Base-by-base conservation (phyloP, 225 moss, liverwort and hornwort species). In the Physcomitrellopsis africana region DNA sequence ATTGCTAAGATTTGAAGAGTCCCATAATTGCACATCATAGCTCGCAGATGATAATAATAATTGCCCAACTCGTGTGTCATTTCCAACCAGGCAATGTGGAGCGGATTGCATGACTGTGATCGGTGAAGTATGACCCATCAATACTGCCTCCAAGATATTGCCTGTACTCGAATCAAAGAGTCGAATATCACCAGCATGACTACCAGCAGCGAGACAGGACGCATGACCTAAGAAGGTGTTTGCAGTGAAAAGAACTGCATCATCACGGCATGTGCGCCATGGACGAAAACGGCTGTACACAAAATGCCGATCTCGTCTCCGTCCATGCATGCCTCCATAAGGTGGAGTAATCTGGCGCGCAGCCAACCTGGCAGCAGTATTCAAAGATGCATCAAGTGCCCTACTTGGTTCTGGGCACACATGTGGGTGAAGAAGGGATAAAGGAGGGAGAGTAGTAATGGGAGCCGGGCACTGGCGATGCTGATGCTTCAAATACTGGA, bases 381-480 rank as follows among this genome's bases (percentile, higher is more conserved):
- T 99, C 80, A 99, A 83, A 63, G 99, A 79, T 48, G 99, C 99
- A 80, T 99, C 99, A 76, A 95, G 83, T 27, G 92, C 92, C 78
- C 99, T 87, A 81, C 90, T 95, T 19, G 99, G 99, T 83, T 95
- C 99, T 56, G 99, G 99, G 84, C 99, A 99, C 24, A 95, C 89
- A 76, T 99, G 99, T 60, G 95, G 93, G 58, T 99, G 99, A 66
- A 95, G 86, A n/a, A 99, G 85, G n/a, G 99, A 99, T 26, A 99
- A 83, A 53, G 99, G 99, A 70, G 99, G 99, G 19, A 99, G 93
- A 27, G 99, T 99, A 14, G 99, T 93, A 57, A 99, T 99, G 42
- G 99, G 99, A 62, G 99, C 95, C 48, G 99, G 99, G 75, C 99
- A 99, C 69, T 99, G 99, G 29, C 99, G 86, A 83, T 99, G 99